phyloP scores from a whole-genome alignment of 805 yeast genomes.

The Candida quercuum region DNA sequence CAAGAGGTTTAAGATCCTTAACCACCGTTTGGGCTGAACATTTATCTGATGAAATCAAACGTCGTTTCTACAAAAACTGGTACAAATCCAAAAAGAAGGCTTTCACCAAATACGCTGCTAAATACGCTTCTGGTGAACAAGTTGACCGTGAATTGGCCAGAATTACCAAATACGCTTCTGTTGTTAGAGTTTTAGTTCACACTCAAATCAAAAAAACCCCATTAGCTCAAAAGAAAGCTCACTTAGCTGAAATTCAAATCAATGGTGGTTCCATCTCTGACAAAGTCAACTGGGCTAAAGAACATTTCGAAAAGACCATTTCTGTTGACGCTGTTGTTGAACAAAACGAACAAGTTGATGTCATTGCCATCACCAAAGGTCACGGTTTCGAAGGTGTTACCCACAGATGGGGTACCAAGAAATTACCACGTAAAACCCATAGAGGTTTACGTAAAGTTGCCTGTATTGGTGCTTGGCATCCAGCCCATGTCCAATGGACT shows the following conservation, averaged over 20 bases:
- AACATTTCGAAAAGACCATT: constrained; percentile 98
- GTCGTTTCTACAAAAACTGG: constrained; percentile 99
- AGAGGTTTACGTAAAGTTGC: constrained; percentile 99
- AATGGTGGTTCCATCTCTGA: constrained; percentile 99
- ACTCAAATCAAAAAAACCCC: constrained; percentile 99
- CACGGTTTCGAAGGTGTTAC: constrained; percentile 99
- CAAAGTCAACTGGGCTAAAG: constrained; percentile 98
- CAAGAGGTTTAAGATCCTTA: constrained; percentile 99
- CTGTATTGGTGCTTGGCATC: constrained; percentile 99
- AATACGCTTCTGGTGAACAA: constrained; percentile 89
- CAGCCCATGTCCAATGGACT: constrained; percentile 99
- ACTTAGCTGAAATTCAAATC: constrained; percentile 98
- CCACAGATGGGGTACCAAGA: constrained; percentile 99
- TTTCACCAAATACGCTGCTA: constrained; percentile 99
- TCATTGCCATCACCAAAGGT: constrained; percentile 99
- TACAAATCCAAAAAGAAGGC: constrained; percentile 99
- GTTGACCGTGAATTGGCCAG: constrained; percentile 96
- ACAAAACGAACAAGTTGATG: constrained; percentile 98
- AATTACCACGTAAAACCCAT: constrained; percentile 99
- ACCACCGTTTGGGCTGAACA: constrained; percentile 99
- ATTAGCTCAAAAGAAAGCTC: constrained; percentile 98
- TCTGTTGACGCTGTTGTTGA: constrained; percentile 94
- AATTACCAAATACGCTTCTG: constrained; percentile 96
- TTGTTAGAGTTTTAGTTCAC: constrained; percentile 98
- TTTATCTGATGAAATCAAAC: constrained; percentile 97